Evolutionary conservation across 148 eudicot genomes (phyloP).

Genomic region (Fagopyrum tataricum): DNA sequence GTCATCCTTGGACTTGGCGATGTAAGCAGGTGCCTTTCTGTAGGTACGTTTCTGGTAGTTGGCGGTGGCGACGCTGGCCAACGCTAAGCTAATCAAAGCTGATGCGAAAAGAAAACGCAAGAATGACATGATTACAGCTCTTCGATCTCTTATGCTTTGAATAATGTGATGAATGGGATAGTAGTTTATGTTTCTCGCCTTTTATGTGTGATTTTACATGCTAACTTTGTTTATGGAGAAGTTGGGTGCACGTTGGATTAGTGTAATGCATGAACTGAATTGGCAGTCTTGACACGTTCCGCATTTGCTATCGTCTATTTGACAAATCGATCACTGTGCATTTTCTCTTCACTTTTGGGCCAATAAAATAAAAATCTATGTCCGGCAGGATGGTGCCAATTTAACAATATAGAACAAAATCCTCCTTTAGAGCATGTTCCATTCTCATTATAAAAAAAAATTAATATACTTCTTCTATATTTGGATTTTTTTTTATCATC

Average conservation of each 20-base stretch:
- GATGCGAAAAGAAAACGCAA: not conserved
- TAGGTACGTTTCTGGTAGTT: not conserved
- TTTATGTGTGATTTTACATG: not conserved
- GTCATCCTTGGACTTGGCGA: conserved; percentile 7
- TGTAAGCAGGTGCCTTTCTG: conserved; percentile 6
- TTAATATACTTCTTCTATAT: too few relatives aligned
- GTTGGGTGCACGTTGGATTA: conserved; percentile 10
- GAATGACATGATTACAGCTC: not conserved
- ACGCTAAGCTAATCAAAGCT: not conserved
- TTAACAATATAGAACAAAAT: too few relatives aligned
- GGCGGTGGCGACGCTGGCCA: not conserved
- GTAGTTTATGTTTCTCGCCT: not conserved
- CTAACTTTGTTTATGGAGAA: not conserved
- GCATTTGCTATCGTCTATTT: not conserved
- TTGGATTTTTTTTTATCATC: too few relatives aligned
- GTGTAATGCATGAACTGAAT: conserved; percentile 8
- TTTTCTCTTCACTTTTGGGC: too few relatives aligned
- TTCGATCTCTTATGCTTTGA: not conserved
- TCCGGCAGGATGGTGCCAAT: too few relatives aligned
- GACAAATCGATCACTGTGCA: too few relatives aligned
- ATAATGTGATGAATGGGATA: not conserved
- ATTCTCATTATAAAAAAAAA: too few relatives aligned
- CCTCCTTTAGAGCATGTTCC: too few relatives aligned
- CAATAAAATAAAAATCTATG: too few relatives aligned
- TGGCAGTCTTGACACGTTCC: not conserved